Percentiles rank a stretch among this genome's conserved stretches.
Evolutionary conservation across 257 asterid species (phyloP).

Genomic region (Solanum habrochaites): DNA sequence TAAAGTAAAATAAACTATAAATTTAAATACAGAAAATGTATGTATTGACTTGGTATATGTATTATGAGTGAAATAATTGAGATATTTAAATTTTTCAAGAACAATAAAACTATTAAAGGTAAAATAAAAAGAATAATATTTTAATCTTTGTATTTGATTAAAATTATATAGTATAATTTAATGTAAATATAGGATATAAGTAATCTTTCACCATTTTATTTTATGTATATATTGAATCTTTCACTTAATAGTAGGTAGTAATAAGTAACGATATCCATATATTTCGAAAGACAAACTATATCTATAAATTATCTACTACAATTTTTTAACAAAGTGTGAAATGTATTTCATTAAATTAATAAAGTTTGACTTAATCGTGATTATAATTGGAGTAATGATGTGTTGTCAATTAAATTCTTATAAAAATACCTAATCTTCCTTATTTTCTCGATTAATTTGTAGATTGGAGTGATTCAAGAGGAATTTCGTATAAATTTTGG

Average conservation of each 20-base stretch:
- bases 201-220: neutral
- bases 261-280: neutral
- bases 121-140: no score
- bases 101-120: neutral
- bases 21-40: accelerated
- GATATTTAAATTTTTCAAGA: neutral
- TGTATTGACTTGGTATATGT: no score
- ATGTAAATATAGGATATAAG: neutral
- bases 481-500: neutral
- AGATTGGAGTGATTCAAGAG: neutral
- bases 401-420: neutral
- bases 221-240: neutral
- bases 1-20: no score
- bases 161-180: neutral
- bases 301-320: neutral
- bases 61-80: no score
- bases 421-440: neutral
- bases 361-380: neutral
- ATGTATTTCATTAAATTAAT: neutral
- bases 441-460: neutral
- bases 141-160: neutral
- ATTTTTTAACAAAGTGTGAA: neutral
- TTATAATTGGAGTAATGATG: neutral
- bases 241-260: neutral
- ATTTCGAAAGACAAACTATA: neutral